phyloP scores from a whole-genome alignment of 2,329 filamentous ascomycete species.

The Rhynchosporium agropyri region DNA sequence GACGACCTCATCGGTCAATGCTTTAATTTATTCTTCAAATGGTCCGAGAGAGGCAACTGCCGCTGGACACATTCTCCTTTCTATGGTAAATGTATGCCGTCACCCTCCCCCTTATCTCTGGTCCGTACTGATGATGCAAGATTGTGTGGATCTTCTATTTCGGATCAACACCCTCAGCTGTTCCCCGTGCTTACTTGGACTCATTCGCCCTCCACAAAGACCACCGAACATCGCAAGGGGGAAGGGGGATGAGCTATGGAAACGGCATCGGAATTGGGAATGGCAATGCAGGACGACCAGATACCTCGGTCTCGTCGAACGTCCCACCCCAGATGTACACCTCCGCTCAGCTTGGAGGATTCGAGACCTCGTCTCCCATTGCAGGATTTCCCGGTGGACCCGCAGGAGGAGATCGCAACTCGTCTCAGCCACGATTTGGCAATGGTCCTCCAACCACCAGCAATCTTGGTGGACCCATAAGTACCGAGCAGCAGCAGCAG shows the following conservation, averaged over 20 bases:
- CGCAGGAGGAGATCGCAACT: constrained; percentile 57
- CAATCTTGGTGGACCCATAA: constrained; percentile 40
- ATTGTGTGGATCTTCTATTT: constrained; percentile 99
- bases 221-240: constrained; percentile 43
- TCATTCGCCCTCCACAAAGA: constrained; percentile 95
- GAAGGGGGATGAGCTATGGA: constrained; percentile 63
- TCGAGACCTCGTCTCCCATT: constrained; percentile 92
- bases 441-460: constrained; percentile 48
- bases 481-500: constrained; percentile 33
- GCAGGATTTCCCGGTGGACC: constrained; percentile 39
- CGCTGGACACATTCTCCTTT: constrained; percentile 90
- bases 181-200: constrained; percentile 88
- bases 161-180: constrained; percentile 84
- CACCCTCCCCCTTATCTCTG: background rate
- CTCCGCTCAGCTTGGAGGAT: constrained; percentile 89
- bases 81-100: constrained; percentile 81
- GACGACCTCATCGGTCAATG: constrained; percentile 83
- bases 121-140: constrained; percentile 49
- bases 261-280: constrained; percentile 58
- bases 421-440: constrained; percentile 53
- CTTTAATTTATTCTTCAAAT: constrained; percentile 75
- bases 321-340: constrained; percentile 96
- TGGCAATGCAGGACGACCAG: constrained; percentile 57
- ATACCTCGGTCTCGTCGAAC: constrained; percentile 78
- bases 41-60: constrained; percentile 81